Evolutionary conservation across 1,284 basidiomycete species (phyloP), one percentile per base, ranked within the genome.

Genomic region (Ustilago shanxiensis): DNA sequence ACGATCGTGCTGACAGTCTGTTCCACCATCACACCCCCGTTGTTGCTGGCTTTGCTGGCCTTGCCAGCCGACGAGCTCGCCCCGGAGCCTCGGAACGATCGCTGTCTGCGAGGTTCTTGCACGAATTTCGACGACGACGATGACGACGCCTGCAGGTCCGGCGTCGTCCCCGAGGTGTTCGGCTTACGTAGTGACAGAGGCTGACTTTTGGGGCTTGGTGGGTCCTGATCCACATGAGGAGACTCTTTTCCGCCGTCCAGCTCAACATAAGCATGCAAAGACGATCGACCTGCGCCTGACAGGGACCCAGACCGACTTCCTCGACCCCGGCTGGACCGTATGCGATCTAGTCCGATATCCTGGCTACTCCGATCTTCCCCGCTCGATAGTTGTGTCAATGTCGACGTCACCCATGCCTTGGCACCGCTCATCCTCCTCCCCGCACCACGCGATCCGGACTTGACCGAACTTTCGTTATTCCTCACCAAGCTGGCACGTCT

Each of bases 1-100:
- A 70, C 54, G 37, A 70, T 70, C 11, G 62, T 65, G 58, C 68
- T 70, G 22, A 70, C 68, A 13, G 68, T 65, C 49, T 70, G 68
- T 29, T 70, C 68, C 8, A 70, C 62, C 58, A 70, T 61, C 6
- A 70, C 62, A 29, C 61, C 68, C 14, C 68, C 58, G 13, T 24
- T 24, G 26, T 26, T 28, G 47, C 47, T 49, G 41, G 20, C 52
- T 33, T 61, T 58, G 61, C 49, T 41, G 49, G 29, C 20, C 66
- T 60, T 69, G 56, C 57, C 51, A 20, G 52, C 45, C 20, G 26
- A 49, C 7, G 60, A 37, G 29, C 33, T 59, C 14, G 60, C 26
- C 3, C 3, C 35, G 10, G 55, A 45, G 13, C 56, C 39, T 44
- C 67, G 44, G 8, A 60, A 60, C 18, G 56, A 51, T 3, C 67